Base-by-base conservation (phyloP, 306 rosid genomes). In the Casuarina equisetifolia region DNA sequence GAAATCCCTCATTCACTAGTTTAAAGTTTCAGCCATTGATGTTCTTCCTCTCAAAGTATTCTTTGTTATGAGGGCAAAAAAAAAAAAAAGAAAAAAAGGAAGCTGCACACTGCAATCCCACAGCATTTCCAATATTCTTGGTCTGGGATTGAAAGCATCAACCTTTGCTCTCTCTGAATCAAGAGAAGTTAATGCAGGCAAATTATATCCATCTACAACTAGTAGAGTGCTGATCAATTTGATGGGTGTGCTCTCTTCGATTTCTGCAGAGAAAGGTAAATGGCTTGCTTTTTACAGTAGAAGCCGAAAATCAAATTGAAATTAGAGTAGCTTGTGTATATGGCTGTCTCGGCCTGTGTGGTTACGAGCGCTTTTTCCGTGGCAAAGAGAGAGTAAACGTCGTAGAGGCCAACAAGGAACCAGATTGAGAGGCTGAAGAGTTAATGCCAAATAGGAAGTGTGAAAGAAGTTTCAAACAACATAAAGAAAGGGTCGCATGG, bases 351-450 rank as follows among this genome's bases (percentile, higher is more conserved):
- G 1, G 32, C 32, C 32, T 25, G 32, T 25, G 1, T 25, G 32
- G 32, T 25, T 25, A 25, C 32, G 1, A 25, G 32, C 32, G 32
- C 1, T 25, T 25, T 25, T 25, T 25, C 32, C 32, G 32, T 25
- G 0, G 32, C 32, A 40, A 66, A 16, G 52, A 74, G 74, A 36
- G 78, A 44, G 25, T 36, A 49, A 77, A 88, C 91, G 92, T 82
- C 80, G 78, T 9, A 58, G 67, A 49, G 40, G 58, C 52, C 2
- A 35, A 17, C 42, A 19, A 64, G 75, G 69, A 58, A 55, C 49
- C 74, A 19, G 77, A 79, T 9, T 53, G 78, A 79, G 86, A 79
- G 81, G 75, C 70, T 82, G 75, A 81, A 73, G 80, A 84, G 74
- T 69, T 63, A 66, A 80, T 81, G 73, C 71, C 74, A 74, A 80